Evolutionary conservation across 2,329 filamentous ascomycete species (phyloP).

Genomic region (Tolypocladium ophioglossoides): DNA sequence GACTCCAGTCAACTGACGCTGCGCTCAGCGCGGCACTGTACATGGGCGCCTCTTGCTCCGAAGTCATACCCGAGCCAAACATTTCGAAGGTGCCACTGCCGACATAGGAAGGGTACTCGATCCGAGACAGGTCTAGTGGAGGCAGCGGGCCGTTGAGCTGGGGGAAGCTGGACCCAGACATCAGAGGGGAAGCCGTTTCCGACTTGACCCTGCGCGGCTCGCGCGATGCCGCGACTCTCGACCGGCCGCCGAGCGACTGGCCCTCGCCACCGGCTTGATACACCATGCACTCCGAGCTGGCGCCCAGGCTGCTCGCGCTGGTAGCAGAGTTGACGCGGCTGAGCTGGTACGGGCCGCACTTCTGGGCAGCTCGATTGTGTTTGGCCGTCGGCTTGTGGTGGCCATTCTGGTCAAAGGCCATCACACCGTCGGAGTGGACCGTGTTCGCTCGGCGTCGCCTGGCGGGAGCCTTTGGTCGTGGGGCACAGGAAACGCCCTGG

Average conservation of each 20-base stretch:
- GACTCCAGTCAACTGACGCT: conserved; percentile 35
- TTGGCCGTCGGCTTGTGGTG: conserved; percentile 54
- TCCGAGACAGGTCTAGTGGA: conserved; percentile 47
- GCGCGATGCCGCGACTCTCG: conserved; percentile 26
- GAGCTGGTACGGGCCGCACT: conserved; percentile 51
- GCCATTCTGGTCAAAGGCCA: conserved; percentile 53
- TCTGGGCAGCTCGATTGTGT: conserved; percentile 49
- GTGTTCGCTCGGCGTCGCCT: conserved; percentile 51
- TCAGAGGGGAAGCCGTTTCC: conserved; percentile 48
- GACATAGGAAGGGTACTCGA: conserved; percentile 40
- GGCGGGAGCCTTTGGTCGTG: conserved; percentile 29
- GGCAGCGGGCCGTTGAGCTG: conserved; percentile 42
- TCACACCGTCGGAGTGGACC: conserved; percentile 46
- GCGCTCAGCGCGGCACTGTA: conserved; percentile 52
- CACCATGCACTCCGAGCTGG: conserved; percentile 29
- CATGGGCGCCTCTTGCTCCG: conserved; percentile 44
- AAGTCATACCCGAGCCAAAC: conserved; percentile 35
- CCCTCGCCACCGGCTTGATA: conserved; percentile 25
- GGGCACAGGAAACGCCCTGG: conserved; percentile 12
- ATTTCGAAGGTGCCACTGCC: conserved; percentile 39
- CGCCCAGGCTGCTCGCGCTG: conserved; percentile 37
- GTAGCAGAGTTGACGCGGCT: conserved; percentile 48
- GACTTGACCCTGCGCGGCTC: conserved; percentile 48
- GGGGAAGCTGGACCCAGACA: conserved; percentile 38
- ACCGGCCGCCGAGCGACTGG: conserved; percentile 18